These are phyloP conservation scores for Oropetium thomaeum DNA, from an alignment of 176 grass and related monocot species.

Conservation along the genomic window DNA sequence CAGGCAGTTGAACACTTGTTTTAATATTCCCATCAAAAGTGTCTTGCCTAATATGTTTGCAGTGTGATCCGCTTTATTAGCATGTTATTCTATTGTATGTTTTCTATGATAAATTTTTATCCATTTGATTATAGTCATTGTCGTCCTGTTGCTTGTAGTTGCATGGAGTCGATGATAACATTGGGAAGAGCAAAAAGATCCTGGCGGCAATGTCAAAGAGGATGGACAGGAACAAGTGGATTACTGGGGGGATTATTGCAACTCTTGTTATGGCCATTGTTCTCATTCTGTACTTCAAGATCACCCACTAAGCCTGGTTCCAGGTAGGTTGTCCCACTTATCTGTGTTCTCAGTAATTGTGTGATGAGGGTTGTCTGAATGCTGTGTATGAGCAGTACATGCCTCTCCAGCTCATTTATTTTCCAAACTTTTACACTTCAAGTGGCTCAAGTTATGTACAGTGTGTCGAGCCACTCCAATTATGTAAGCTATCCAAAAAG, in stretches of 20 bases:
- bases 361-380: conserved; percentile 28
- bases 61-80: not conserved
- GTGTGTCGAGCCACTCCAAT: not conserved
- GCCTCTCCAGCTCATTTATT: conserved; percentile 19
- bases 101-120: not conserved
- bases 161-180: conserved; percentile 87
- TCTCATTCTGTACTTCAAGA: conserved; percentile 84
- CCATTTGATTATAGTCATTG: conserved; percentile 6
- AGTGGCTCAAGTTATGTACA: conserved; percentile 31
- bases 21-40: not conserved
- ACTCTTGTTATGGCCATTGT: conserved; percentile 72
- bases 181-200: conserved; percentile 95
- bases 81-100: not conserved
- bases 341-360: conserved; percentile 38
- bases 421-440: not conserved
- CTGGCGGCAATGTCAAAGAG: conserved; percentile 82
- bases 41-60: not conserved
- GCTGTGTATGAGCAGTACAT: conserved; percentile 20
- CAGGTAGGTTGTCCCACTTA: conserved; percentile 7
- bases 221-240: conserved; percentile 98
- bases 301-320: conserved; percentile 35
- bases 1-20: not conserved
- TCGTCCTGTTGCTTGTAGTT: conserved; percentile 41
- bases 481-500: conserved; percentile 22
- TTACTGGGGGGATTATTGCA: conserved; percentile 65